These are phyloP conservation scores for Aspergillus carbonarius DNA, from an alignment of 2,329 filamentous ascomycete species.

Conservation along the genomic window DNA sequence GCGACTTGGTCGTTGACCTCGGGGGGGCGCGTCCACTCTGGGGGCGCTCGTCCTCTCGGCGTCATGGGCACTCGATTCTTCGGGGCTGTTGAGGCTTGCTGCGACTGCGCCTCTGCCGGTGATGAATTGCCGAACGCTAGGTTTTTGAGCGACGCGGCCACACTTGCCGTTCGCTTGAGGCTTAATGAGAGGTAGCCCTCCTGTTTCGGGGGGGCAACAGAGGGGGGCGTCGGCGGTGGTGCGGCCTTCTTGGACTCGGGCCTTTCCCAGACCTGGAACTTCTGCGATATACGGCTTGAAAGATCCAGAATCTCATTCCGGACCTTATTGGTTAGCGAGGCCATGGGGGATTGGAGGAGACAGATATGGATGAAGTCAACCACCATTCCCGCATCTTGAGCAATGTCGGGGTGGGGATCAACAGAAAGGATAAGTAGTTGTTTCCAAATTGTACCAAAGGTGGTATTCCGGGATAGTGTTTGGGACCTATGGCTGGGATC, in stretches of 20 bases:
- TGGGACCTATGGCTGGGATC: slow-evolving; percentile 29
- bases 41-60: slow-evolving; percentile 52
- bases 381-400: slow-evolving; percentile 78
- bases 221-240: slow-evolving; percentile 49
- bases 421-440: slow-evolving; percentile 86
- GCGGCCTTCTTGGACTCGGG: slow-evolving; percentile 35
- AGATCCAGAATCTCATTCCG: slow-evolving; percentile 63
- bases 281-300: slow-evolving; percentile 36
- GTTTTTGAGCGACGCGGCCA: slow-evolving; percentile 64
- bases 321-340: slow-evolving; percentile 65
- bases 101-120: slow-evolving; percentile 31
- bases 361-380: slow-evolving; percentile 81
- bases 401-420: slow-evolving; percentile 91
- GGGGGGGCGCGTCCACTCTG: slow-evolving; percentile 65
- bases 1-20: slow-evolving; percentile 71
- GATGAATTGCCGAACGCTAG: slow-evolving; percentile 54
- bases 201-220: slow-evolving; percentile 51
- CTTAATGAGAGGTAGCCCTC: slow-evolving; percentile 63
- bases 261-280: slow-evolving; percentile 39
- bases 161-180: slow-evolving; percentile 63
- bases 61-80: slow-evolving; percentile 41
- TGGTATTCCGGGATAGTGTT: slow-evolving; percentile 72
- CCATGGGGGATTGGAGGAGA: slow-evolving; percentile 74
- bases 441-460: slow-evolving; percentile 93
- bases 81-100: slow-evolving; percentile 29